Evolutionary conservation across 306 rosid species (phyloP).

Genomic region (Luffa aegyptiaca): DNA sequence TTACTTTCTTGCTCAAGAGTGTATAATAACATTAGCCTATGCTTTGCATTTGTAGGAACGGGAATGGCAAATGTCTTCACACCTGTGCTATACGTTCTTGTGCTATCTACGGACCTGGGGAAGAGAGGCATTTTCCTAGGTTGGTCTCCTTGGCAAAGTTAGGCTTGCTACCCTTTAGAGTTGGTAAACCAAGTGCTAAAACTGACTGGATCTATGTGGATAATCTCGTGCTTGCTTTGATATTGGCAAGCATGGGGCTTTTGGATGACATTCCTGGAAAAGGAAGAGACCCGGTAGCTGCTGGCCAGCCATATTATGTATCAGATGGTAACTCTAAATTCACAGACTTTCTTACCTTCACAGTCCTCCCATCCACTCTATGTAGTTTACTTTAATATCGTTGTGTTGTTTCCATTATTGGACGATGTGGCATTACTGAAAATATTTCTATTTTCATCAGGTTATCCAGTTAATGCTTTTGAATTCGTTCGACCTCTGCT

Average conservation of each 20-base stretch:
- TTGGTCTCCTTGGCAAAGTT: conserved; percentile 59
- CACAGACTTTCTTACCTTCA: background rate
- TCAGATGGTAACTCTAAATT: conserved; percentile 56
- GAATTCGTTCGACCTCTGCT: conserved; percentile 79
- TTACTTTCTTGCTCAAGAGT: background rate
- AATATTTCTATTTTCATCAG: conserved; percentile 25
- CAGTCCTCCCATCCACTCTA: background rate
- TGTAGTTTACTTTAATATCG: background rate
- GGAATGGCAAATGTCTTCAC: conserved; percentile 41
- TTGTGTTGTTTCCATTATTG: background rate
- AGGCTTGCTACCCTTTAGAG: conserved; percentile 60
- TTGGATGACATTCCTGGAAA: conserved; percentile 42
- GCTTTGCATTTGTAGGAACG: conserved; percentile 27
- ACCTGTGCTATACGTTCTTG: conserved; percentile 89
- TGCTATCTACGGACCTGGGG: conserved; percentile 92
- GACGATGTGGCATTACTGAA: background rate
- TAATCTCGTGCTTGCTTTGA: conserved; percentile 75
- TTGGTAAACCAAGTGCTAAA: conserved; percentile 63
- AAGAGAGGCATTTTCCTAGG: conserved; percentile 88
- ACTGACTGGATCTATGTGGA: conserved; percentile 87
- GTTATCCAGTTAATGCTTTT: conserved; percentile 73
- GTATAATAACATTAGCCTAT: background rate
- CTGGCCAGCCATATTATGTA: conserved; percentile 89
- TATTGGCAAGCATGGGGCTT: conserved; percentile 95
- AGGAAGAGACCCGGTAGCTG: conserved; percentile 55